phyloP scores from a whole-genome alignment of 495 filamentous ascomycete genomes.

The Platismatia glauca region DNA sequence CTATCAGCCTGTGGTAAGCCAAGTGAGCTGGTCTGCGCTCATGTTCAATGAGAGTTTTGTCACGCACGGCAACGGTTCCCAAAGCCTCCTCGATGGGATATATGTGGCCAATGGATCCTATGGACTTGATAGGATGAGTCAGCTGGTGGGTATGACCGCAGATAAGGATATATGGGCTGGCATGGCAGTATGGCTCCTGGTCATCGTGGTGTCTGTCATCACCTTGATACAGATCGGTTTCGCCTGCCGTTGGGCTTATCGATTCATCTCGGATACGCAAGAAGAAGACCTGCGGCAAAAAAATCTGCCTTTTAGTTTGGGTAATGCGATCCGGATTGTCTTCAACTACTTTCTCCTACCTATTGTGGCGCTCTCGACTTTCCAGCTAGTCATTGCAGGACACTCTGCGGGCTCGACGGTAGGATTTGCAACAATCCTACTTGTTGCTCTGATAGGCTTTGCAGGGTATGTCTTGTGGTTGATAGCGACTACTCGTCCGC shows the following conservation, averaged over 20 bases:
- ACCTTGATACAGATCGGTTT: slow-evolving; percentile 73
- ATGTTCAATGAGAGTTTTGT: slow-evolving; percentile 93
- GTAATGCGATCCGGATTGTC: slow-evolving; percentile 78
- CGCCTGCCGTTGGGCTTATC: slow-evolving; percentile 61
- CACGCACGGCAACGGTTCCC: slow-evolving; percentile 50
- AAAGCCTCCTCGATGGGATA: slow-evolving; percentile 70
- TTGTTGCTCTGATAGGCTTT: slow-evolving; percentile 62
- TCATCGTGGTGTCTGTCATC: slow-evolving; percentile 59
- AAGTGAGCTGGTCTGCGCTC: slow-evolving; percentile 75
- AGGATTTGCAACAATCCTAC: slow-evolving; percentile 61
- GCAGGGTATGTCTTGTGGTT: slow-evolving; percentile 70
- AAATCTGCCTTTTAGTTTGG: slow-evolving; percentile 86
- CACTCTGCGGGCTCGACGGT: slow-evolving; percentile 59
- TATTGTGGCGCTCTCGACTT: slow-evolving; percentile 74
- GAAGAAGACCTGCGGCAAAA: slow-evolving; percentile 83
- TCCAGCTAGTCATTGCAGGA: slow-evolving; percentile 73
- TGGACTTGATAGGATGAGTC: slow-evolving; percentile 68
- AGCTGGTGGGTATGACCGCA: slow-evolving; percentile 71
- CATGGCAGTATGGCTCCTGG: slow-evolving; percentile 76
- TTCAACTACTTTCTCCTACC: slow-evolving; percentile 89
- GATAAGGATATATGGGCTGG: slow-evolving; percentile 85
- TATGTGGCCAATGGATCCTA: slow-evolving; percentile 64
- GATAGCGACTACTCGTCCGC: slow-evolving; percentile 71
- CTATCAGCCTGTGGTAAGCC: slow-evolving; percentile 83
- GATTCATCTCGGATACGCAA: slow-evolving; percentile 55